Evolutionary conservation across 1,284 basidiomycete genomes (phyloP).

Genomic region (Cutaneotrichosporon cavernicola): DNA sequence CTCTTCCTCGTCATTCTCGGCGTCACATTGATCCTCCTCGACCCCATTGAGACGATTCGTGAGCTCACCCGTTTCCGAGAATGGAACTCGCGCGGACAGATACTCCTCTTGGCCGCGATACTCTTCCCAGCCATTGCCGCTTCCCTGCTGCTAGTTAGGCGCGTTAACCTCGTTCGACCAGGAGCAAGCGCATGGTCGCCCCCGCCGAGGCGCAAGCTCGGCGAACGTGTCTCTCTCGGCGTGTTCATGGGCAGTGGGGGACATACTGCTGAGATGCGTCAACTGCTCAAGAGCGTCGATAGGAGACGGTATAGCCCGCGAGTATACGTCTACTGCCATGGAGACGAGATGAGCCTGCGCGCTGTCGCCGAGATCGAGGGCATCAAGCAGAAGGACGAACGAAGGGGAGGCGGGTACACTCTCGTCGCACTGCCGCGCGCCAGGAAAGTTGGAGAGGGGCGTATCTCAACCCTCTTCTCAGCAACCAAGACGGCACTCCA

Average conservation of each 20-base stretch:
- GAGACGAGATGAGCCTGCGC: slow-evolving; percentile 63
- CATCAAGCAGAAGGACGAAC: slow-evolving; percentile 33
- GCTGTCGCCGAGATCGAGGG: slow-evolving; percentile 61
- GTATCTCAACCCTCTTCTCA: slow-evolving; percentile 66
- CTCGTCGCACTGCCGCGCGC: slow-evolving; percentile 78
- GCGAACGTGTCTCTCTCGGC: slow-evolving; percentile 52
- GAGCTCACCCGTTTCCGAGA: background rate
- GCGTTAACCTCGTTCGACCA: background rate
- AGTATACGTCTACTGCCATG: slow-evolving; percentile 78
- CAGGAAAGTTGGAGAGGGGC: slow-evolving; percentile 74
- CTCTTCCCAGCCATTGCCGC: background rate
- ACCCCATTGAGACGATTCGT: background rate
- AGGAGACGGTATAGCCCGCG: slow-evolving; percentile 72
- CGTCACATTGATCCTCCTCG: background rate
- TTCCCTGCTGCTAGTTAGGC: background rate
- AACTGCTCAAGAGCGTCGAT: slow-evolving; percentile 73
- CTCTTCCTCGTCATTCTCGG: background rate
- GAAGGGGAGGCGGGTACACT: slow-evolving; percentile 22
- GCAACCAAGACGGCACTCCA: slow-evolving; percentile 62
- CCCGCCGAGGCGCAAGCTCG: slow-evolving; percentile 44
- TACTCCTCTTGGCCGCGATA: background rate
- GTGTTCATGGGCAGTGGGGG: slow-evolving; percentile 76
- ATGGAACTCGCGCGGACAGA: background rate
- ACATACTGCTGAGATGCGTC: slow-evolving; percentile 85
- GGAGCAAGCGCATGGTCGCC: background rate